These are phyloP conservation scores for Termitomyces sp. DNA, from an alignment of 768 basidiomycete genomes.

Conservation along the genomic window DNA sequence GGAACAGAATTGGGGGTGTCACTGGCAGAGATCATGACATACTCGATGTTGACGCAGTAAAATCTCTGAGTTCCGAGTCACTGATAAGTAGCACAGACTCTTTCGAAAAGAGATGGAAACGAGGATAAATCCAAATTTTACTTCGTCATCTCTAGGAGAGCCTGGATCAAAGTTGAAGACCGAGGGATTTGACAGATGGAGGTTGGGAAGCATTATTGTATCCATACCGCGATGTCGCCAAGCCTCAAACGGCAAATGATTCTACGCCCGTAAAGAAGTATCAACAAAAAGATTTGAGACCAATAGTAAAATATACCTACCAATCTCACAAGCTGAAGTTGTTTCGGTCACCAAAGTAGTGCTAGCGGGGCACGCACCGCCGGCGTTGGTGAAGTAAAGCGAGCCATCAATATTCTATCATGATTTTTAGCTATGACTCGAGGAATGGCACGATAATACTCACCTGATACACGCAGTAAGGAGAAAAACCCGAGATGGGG, in stretches of 20 bases:
- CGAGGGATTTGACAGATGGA: neutral
- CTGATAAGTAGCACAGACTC: no score
- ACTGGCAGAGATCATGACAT: neutral
- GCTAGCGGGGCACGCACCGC: constrained; percentile 8
- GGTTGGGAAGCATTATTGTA: neutral
- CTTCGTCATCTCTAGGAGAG: neutral
- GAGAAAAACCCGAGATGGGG: constrained; percentile 3
- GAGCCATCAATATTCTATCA: constrained; percentile 5
- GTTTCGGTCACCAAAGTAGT: neutral
- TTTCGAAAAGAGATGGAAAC: neutral
- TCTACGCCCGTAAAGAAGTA: neutral
- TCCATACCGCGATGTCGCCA: neutral
- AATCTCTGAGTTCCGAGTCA: neutral
- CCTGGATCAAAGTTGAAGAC: neutral
- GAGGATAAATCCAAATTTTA: neutral
- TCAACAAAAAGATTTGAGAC: neutral
- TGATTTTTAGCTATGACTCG: neutral
- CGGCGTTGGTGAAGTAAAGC: constrained; percentile 10
- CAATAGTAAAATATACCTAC: neutral
- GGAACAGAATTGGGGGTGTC: no score
- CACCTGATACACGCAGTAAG: constrained; percentile 3
- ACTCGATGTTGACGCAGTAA: neutral
- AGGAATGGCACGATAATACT: neutral
- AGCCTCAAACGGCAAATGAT: neutral
- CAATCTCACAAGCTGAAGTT: neutral